A percentile compares a stretch with the other conserved stretches of the same genome.
Evolutionary conservation across 1,284 basidiomycete genomes (phyloP).

Genomic region (Coniferiporia sulphurascens): DNA sequence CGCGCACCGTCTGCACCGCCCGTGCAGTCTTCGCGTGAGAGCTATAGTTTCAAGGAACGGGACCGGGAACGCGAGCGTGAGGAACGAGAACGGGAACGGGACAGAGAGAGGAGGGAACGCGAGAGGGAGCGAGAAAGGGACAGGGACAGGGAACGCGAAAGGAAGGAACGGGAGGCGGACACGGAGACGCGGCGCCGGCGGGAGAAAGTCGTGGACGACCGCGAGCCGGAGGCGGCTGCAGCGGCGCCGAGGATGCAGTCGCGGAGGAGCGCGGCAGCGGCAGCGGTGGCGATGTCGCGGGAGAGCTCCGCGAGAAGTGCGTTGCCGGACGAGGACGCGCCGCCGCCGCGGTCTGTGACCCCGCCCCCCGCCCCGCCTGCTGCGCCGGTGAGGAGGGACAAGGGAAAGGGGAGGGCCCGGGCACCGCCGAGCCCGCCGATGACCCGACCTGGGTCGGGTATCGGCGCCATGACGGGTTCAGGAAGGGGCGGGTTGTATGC

Average conservation of each 20-base stretch:
- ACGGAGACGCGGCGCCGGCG: not conserved
- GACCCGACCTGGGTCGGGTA: too few species aligned
- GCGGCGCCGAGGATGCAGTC: not conserved
- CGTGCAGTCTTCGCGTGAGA: not conserved
- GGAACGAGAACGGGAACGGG: too few species aligned
- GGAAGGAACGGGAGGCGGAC: not conserved
- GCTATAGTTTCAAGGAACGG: too few species aligned
- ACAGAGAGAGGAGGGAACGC: not conserved
- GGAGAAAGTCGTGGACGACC: constrained; percentile 12
- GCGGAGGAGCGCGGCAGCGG: not conserved
- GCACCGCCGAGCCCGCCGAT: constrained; percentile 3
- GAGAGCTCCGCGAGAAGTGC: constrained; percentile 7
- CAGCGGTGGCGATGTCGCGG: constrained; percentile 1
- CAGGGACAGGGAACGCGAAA: not conserved
- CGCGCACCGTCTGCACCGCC: constrained; percentile 3
- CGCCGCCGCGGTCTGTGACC: not conserved
- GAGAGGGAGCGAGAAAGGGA: not conserved
- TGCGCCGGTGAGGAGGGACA: constrained; percentile 2
- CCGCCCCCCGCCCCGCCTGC: not conserved
- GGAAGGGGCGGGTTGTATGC: constrained; percentile 6
- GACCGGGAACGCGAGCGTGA: too few species aligned
- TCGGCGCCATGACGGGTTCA: too few species aligned
- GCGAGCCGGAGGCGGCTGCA: constrained; percentile 11
- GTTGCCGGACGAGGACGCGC: constrained; percentile 13
- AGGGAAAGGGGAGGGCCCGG: constrained; percentile 16